Base-by-base conservation (phyloP, 2,329 filamentous ascomycete species). In the Botrytis deweyae region DNA sequence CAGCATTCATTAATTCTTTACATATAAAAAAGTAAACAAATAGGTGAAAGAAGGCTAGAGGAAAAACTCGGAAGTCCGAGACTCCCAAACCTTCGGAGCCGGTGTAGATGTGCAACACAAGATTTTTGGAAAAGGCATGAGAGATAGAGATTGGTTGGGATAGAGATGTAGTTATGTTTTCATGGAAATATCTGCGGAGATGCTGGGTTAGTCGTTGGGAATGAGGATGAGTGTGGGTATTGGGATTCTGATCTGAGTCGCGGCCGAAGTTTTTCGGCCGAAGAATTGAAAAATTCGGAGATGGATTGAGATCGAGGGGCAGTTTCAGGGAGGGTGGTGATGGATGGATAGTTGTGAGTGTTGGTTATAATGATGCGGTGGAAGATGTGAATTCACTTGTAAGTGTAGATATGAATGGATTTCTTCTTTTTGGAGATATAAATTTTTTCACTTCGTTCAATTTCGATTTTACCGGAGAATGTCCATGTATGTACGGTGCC, bases 181-280 rank as follows among this genome's bases (percentile, higher is more conserved):
- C 22, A 25, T 29, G 36, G 4, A 16, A 36, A 25, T 12, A 2
- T 4, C n/a, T 29, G 14, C 25, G 14, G 38, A 8, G 16, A 6
- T 40, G 25, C 14, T 63, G 10, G 25, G n/a, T 63, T n/a, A 63
- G 16, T 59, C 1, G 33, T 36, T 33, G 36, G 6, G 5, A 6
- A 55, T 55, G 22, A 42, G 61, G 38, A 29, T 42, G 16, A 40
- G 38, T 20, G 61, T 29, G 38, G 36, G 38, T 63, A 25, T 10
- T 62, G 0, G 4, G 33, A 38, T 14, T 63, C 14, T 29, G 8
- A 5, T 29, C 18, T 20, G 38, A 29, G 38, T 29, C 29, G 40
- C 25, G 62, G 62, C 62, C 38, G 62, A 62, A 29, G 25, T n/a
- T 20, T 40, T 64, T 64, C 62, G 62, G 62, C 38, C 62, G 62